A percentile compares a stretch with the other conserved stretches of the same genome.
phyloP scores from a whole-genome alignment of 805 yeast genomes.

The Geotrichum ghanense region DNA sequence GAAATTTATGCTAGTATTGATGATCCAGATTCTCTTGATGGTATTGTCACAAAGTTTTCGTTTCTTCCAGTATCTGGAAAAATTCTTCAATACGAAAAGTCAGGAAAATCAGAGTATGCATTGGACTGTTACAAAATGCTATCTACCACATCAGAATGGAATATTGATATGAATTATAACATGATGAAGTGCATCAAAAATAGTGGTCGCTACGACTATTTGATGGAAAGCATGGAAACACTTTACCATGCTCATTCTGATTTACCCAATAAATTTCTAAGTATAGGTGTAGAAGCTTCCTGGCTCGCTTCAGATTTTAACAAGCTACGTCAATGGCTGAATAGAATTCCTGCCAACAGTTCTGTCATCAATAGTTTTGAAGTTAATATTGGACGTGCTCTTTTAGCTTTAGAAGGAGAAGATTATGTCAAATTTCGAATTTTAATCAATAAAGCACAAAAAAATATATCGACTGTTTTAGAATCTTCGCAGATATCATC shows the following conservation, averaged over 20 bases:
- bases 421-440: conserved; percentile 27
- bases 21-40: conserved; percentile 84
- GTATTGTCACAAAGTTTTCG: conserved; percentile 56
- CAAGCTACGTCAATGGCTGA: conserved; percentile 48
- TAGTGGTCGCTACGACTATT: conserved; percentile 64
- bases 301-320: conserved; percentile 48
- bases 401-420: conserved; percentile 32
- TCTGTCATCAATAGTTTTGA: conserved; percentile 46
- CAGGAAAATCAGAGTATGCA: conserved; percentile 79
- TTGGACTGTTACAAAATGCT: conserved; percentile 67
- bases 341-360: conserved; percentile 29
- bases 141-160: conserved; percentile 15
- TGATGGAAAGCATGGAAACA: conserved; percentile 38
- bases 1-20: conserved; percentile 76
- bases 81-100: conserved; percentile 68
- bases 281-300: conserved; percentile 66
- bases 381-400: conserved; percentile 54
- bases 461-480: conserved; percentile 49
- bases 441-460: conserved; percentile 41
- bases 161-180: conserved; percentile 34
- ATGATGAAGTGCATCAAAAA: conserved; percentile 61
- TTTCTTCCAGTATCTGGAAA: conserved; percentile 62
- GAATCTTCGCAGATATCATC: conserved; percentile 39
- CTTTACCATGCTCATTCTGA: conserved; percentile 10
- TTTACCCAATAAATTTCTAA: conserved; percentile 46